These are phyloP conservation scores for Trapa incisa DNA, from an alignment of 345 rosid species.

Conservation along the genomic window DNA sequence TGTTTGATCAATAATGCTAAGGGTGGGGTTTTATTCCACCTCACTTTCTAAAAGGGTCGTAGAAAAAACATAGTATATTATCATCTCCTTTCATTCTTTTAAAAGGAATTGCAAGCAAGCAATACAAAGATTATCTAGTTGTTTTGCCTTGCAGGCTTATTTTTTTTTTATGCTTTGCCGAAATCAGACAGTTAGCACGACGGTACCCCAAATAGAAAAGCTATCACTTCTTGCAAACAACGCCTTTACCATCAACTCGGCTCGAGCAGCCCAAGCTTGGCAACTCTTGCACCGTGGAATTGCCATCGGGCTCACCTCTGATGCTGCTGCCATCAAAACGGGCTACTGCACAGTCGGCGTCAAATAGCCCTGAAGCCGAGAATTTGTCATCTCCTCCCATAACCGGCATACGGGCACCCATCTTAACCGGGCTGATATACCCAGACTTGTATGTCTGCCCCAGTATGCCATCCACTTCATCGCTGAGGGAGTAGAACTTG, in stretches of 20 bases:
- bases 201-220: no score
- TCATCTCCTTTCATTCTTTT: no score
- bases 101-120: no score
- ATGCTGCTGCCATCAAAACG: neutral
- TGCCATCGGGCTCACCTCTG: neutral
- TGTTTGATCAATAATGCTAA: no score
- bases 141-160: neutral
- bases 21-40: no score
- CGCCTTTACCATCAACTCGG: slow-evolving; percentile 7
- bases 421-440: neutral
- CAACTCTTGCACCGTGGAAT: neutral
- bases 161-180: neutral
- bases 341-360: slow-evolving; percentile 3
- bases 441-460: slow-evolving; percentile 7
- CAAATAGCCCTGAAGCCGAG: slow-evolving; percentile 1
- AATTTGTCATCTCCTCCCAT: slow-evolving; percentile 9
- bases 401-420: slow-evolving; percentile 1
- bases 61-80: no score
- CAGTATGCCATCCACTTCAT: slow-evolving; percentile 5
- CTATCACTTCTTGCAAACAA: slow-evolving; percentile 3
- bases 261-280: slow-evolving; percentile 4
- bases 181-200: no score
- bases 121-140: neutral
- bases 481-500: slow-evolving; percentile 9
- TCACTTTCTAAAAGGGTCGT: no score